A percentile compares a stretch with the other conserved stretches of the same genome.
These are phyloP conservation scores for Starmerella floricola DNA, from an alignment of 805 yeast species.

Conservation along the genomic window DNA sequence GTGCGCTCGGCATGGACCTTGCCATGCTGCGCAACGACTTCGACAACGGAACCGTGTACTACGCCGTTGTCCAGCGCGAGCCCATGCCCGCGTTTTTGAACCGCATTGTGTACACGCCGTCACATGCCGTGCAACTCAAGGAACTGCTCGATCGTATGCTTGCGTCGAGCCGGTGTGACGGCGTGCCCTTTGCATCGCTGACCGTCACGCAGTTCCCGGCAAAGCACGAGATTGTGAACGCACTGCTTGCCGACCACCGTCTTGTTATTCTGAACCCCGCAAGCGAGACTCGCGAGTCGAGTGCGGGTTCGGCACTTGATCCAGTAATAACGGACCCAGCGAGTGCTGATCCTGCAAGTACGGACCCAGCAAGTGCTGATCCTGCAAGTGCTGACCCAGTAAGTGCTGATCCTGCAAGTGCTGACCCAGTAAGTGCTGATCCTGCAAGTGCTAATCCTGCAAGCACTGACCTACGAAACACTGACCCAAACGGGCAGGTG, in stretches of 20 bases:
- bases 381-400: too few species aligned
- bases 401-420: too few species aligned
- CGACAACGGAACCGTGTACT: slow-evolving; percentile 4
- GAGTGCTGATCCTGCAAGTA: too few species aligned
- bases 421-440: too few species aligned
- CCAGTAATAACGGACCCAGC: too few species aligned
- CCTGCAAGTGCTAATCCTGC: too few species aligned
- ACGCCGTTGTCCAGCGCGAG: slow-evolving; percentile 6
- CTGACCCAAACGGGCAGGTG: too few species aligned
- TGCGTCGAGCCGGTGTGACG: slow-evolving; percentile 5
- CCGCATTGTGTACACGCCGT: slow-evolving; percentile 3
- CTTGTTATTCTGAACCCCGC: neutral
- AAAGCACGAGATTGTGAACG: slow-evolving; percentile 1
- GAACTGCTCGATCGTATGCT: slow-evolving; percentile 13
- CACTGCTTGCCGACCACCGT: neutral
- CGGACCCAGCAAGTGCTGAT: too few species aligned
- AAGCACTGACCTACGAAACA: too few species aligned
- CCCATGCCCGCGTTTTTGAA: slow-evolving; percentile 2
- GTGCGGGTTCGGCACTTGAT: too few species aligned
- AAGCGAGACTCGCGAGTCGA: too few species aligned
- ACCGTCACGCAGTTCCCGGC: slow-evolving; percentile 6
- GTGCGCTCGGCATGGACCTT: slow-evolving; percentile 11
- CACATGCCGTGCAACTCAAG: slow-evolving; percentile 12
- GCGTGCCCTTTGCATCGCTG: slow-evolving; percentile 5
- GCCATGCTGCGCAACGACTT: slow-evolving; percentile 12